Percentiles rank a stretch among this genome's conserved stretches.
Evolutionary conservation across 345 rosid genomes (phyloP).

Genomic region (Leavenworthia alabamica): DNA sequence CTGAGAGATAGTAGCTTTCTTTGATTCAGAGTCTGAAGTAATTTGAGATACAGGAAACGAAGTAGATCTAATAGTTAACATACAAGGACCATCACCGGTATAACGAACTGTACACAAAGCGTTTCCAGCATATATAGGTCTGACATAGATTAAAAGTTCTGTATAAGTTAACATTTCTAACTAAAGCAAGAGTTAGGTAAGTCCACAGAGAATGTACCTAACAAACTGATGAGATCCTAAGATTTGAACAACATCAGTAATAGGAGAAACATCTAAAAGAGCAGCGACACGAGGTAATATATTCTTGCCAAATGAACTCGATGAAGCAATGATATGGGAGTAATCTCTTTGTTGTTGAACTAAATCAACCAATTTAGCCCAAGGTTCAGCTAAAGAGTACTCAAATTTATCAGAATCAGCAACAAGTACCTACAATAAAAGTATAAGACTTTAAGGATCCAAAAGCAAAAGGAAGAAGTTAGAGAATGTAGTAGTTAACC

Average conservation of each 20-base stretch:
- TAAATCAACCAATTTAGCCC: constrained; percentile 74
- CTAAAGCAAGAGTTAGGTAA: not conserved
- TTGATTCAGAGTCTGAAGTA: constrained; percentile 37
- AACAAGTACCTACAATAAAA: constrained; percentile 57
- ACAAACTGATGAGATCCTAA: constrained; percentile 55
- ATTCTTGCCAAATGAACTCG: constrained; percentile 91
- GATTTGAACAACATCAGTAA: constrained; percentile 79
- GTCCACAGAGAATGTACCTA: constrained; percentile 37
- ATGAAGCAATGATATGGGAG: constrained; percentile 67
- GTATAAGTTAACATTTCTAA: not conserved
- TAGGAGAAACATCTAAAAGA: constrained; percentile 82
- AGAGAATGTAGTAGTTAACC: constrained; percentile 31
- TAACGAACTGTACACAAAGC: constrained; percentile 81
- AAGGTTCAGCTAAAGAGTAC: constrained; percentile 74
- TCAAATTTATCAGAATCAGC: constrained; percentile 79
- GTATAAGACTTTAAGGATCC: not conserved
- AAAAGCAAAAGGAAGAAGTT: not conserved
- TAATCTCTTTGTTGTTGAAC: constrained; percentile 61
- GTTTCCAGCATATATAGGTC: constrained; percentile 99
- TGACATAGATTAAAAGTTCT: constrained; percentile 26
- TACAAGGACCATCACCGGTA: constrained; percentile 68
- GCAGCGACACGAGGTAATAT: constrained; percentile 88
- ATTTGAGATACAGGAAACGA: constrained; percentile 52
- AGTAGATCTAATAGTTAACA: constrained; percentile 74
- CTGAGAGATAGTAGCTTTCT: constrained; percentile 66